These are phyloP conservation scores for Agaricales sp. DNA, from an alignment of 1,284 basidiomycete species.

Conservation along the genomic window DNA sequence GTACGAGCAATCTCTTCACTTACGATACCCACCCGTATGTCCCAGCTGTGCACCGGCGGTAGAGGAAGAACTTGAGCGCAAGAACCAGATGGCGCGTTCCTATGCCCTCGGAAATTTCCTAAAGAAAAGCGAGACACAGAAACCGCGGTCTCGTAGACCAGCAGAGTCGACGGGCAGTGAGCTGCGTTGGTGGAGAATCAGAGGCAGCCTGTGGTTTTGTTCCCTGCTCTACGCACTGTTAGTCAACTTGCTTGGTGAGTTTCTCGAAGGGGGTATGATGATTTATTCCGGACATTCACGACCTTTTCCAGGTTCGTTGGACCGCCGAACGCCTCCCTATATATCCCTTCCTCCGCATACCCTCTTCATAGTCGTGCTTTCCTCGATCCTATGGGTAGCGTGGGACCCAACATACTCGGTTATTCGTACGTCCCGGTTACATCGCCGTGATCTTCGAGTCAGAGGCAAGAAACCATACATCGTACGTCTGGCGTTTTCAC, in stretches of 20 bases:
- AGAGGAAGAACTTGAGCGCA: neutral
- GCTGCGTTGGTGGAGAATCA: neutral
- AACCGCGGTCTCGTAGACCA: neutral
- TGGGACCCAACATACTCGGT: neutral
- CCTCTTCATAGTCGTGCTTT: neutral
- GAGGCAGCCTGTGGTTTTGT: neutral
- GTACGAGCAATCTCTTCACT: neutral
- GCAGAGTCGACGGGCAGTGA: neutral
- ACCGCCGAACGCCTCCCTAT: neutral
- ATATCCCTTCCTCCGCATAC: neutral
- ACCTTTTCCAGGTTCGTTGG: neutral
- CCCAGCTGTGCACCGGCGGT: neutral
- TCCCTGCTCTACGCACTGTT: neutral
- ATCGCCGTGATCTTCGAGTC: neutral
- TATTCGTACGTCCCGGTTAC: neutral
- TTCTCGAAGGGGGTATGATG: too few species aligned
- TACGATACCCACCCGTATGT: neutral
- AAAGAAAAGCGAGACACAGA: neutral
- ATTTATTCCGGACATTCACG: too few species aligned
- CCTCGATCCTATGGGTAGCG: neutral
- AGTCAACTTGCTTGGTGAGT: neutral
- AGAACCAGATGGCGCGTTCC: slow-evolving; percentile 1
- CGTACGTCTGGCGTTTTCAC: neutral
- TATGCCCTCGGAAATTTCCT: neutral
- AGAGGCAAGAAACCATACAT: neutral